Evolutionary conservation across 2,329 filamentous ascomycete genomes (phyloP).

Genomic region (Massarina eburnea): DNA sequence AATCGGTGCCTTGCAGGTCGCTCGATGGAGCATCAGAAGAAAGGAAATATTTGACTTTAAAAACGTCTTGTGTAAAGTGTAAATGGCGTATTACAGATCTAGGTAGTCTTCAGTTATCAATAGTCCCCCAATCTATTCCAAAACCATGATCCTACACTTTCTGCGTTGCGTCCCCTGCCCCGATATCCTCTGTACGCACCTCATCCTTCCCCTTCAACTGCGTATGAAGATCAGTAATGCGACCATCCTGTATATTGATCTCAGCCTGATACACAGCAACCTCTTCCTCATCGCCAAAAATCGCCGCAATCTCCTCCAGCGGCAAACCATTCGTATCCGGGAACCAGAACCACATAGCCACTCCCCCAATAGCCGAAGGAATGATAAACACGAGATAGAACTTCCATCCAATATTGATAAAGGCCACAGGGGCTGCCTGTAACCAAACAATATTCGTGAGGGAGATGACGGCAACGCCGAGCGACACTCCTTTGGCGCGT

Average conservation of each 20-base stretch:
- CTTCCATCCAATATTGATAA: conserved; percentile 24
- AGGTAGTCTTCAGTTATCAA: too few relatives aligned
- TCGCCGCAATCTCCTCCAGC: conserved; percentile 47
- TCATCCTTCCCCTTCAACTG: conserved; percentile 11
- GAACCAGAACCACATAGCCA: conserved; percentile 54
- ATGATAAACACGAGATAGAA: conserved; percentile 27
- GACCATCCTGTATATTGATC: conserved; percentile 12
- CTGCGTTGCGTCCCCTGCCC: too few relatives aligned
- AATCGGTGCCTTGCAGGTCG: too few relatives aligned
- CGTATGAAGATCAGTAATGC: conserved; percentile 13
- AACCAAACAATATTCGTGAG: conserved; percentile 51
- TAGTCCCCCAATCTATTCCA: too few relatives aligned
- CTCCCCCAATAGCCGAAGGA: conserved; percentile 41
- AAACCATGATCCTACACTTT: too few relatives aligned
- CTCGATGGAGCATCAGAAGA: too few relatives aligned
- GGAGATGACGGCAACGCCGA: conserved; percentile 23
- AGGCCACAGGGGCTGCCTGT: conserved; percentile 51
- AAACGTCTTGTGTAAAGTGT: too few relatives aligned
- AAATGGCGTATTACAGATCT: too few relatives aligned
- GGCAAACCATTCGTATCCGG: conserved; percentile 59
- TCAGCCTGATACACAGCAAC: conserved; percentile 22
- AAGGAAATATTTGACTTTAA: too few relatives aligned
- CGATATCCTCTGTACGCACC: conserved; percentile 5
- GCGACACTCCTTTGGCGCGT: conserved; percentile 47
- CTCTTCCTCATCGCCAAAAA: conserved; percentile 54